These are phyloP conservation scores for Pseudisothecium myosuroides DNA, from an alignment of 225 moss, liverwort and hornwort species.

Conservation along the genomic window DNA sequence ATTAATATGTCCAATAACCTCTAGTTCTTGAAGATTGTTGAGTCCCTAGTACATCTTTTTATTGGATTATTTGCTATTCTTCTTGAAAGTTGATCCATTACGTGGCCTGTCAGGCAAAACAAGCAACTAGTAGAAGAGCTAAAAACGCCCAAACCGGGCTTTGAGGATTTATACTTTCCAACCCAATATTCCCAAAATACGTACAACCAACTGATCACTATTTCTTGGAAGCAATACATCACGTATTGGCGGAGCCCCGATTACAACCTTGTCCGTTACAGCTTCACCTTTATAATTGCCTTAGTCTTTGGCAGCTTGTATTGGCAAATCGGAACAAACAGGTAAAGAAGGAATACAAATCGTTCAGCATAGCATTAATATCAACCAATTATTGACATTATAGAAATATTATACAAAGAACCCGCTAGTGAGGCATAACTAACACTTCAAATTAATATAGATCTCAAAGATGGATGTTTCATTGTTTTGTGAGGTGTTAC, in stretches of 20 bases:
- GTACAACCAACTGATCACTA: conserved; percentile 18
- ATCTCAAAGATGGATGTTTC: not conserved
- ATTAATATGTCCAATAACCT: not conserved
- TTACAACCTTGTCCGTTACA: conserved; percentile 33
- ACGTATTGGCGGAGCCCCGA: conserved; percentile 52
- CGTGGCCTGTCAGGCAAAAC: conserved; percentile 7
- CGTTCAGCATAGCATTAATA: not conserved
- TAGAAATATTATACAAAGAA: not conserved
- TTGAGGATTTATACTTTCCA: conserved; percentile 18
- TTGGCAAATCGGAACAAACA: conserved; percentile 28
- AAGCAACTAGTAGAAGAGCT: conserved; percentile 28
- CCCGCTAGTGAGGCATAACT: not conserved
- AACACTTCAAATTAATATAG: not conserved
- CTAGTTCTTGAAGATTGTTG: not conserved
- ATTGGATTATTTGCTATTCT: not conserved
- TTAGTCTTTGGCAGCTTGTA: conserved; percentile 34
- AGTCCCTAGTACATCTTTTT: not conserved
- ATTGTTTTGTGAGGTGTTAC: not conserved
- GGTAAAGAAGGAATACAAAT: not conserved
- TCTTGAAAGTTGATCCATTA: not conserved
- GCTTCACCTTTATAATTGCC: conserved; percentile 10
- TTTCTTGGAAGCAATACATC: conserved; percentile 42
- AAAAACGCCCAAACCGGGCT: conserved; percentile 19
- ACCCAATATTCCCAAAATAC: conserved; percentile 18
- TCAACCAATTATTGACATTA: not conserved